These are phyloP conservation scores for Nannochloropsis gaditana DNA, from an alignment of 108 stramenopile genomes.

Conservation along the genomic window DNA sequence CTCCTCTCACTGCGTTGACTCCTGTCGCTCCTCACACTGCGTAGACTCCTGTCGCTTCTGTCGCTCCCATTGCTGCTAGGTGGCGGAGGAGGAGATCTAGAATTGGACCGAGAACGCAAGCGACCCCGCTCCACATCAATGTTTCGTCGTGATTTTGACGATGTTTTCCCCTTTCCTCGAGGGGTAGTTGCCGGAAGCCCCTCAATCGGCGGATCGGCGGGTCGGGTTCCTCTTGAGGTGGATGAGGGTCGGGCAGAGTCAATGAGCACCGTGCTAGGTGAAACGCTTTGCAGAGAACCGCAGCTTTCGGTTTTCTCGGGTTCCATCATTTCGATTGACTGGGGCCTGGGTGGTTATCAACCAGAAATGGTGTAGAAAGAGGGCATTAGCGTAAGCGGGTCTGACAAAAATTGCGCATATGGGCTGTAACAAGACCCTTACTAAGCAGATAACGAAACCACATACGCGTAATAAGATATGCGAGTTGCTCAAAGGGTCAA, in stretches of 20 bases:
- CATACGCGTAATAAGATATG: too few species aligned
- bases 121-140: not conserved
- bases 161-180: not conserved
- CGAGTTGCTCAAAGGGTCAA: too few species aligned
- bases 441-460: too few species aligned
- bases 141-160: not conserved
- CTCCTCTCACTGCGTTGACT: not conserved
- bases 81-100: not conserved
- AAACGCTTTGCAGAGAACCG: not conserved
- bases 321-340: not conserved
- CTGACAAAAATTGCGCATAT: too few species aligned
- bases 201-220: not conserved
- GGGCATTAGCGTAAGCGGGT: too few species aligned
- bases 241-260: not conserved
- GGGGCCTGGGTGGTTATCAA: too few species aligned
- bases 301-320: not conserved
- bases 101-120: not conserved
- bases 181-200: not conserved
- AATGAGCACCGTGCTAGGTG: not conserved
- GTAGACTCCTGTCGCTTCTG: not conserved
- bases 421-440: too few species aligned
- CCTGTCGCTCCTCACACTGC: constrained; percentile 19
- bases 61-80: not conserved
- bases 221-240: not conserved
- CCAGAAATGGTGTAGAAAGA: too few species aligned